These are phyloP conservation scores for Bocquillonia castaneifolia DNA, from an alignment of 441 rosid genomes.

Conservation along the genomic window DNA sequence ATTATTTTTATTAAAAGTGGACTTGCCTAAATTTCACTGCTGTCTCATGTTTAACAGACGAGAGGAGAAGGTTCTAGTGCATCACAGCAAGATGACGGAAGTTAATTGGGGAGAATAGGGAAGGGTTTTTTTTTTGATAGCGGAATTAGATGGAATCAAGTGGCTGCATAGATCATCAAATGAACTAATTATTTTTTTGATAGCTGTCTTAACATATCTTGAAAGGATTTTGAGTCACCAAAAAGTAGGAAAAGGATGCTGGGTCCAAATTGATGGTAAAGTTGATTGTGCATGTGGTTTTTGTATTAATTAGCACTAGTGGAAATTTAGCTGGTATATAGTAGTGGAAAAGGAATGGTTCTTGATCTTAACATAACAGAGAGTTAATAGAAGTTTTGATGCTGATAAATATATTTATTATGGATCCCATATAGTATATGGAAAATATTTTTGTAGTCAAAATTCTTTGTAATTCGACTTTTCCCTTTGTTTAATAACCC, in stretches of 20 bases:
- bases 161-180: slow-evolving; percentile 3
- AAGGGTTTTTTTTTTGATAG: slow-evolving; percentile 5
- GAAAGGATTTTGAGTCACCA: neutral
- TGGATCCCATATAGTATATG: neutral
- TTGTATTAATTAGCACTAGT: neutral
- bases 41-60: slow-evolving; percentile 20
- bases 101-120: neutral
- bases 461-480: neutral
- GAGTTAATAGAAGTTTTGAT: neutral
- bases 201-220: slow-evolving; percentile 14
- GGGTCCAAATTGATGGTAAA: neutral
- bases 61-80: slow-evolving; percentile 21
- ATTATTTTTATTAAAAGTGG: neutral
- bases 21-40: neutral
- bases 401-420: too few species aligned
- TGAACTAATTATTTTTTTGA: neutral
- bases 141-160: neutral
- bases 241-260: neutral
- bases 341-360: slow-evolving; percentile 1
- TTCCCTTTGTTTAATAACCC: neutral
- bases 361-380: neutral
- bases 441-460: neutral
- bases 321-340: neutral
- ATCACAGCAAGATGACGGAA: slow-evolving; percentile 8
- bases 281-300: slow-evolving; percentile 10